These are phyloP conservation scores for Puccinia horiana DNA, from an alignment of 1,284 basidiomycete genomes.

Conservation along the genomic window DNA sequence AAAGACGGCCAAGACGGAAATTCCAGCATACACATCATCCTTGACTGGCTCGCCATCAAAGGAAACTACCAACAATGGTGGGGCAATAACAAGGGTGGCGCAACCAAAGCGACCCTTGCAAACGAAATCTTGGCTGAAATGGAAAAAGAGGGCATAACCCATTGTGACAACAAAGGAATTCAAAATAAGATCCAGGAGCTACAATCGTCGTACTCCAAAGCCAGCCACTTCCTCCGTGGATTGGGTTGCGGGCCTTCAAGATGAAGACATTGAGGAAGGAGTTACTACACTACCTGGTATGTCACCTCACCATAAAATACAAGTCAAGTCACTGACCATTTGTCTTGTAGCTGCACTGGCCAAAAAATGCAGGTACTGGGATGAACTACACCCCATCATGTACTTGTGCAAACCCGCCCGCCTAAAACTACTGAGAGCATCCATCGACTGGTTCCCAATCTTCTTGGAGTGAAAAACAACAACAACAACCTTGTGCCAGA, in stretches of 20 bases:
- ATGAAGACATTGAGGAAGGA: not conserved
- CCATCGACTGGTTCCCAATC: too few relatives aligned
- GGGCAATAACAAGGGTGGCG: not conserved
- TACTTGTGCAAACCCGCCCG: too few relatives aligned
- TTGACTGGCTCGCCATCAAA: not conserved
- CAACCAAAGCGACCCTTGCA: not conserved
- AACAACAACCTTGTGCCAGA: too few relatives aligned
- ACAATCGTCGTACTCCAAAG: not conserved
- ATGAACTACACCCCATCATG: too few relatives aligned
- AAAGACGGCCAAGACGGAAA: too few relatives aligned
- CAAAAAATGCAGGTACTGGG: too few relatives aligned
- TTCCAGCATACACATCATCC: too few relatives aligned
- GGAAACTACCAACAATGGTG: not conserved
- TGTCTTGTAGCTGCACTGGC: too few relatives aligned
- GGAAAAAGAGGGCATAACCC: not conserved
- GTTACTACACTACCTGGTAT: not conserved
- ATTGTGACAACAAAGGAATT: not conserved
- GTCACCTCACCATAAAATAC: too few relatives aligned
- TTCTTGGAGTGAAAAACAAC: too few relatives aligned
- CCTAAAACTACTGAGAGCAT: too few relatives aligned
- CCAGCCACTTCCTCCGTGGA: not conserved
- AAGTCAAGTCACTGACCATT: too few relatives aligned
- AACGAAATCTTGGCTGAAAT: not conserved
- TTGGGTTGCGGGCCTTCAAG: not conserved
- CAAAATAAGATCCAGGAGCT: not conserved